phyloP scores from a whole-genome alignment of 2,329 filamentous ascomycete species.

The Xylaria arbuscula region DNA sequence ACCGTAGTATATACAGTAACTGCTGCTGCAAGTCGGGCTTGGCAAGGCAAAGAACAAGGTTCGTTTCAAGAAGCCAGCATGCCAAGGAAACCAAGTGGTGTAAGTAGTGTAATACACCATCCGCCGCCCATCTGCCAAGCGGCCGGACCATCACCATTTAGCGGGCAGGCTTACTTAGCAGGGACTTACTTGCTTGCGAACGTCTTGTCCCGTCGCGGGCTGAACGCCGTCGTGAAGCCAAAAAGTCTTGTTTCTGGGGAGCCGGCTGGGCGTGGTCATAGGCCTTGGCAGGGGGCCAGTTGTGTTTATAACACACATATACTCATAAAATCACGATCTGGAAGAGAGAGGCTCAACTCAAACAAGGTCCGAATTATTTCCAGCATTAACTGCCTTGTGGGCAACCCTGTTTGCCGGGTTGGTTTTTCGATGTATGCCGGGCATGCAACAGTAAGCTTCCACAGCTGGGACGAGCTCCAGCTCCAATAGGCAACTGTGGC shows the following conservation, averaged over 20 bases:
- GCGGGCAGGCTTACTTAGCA: conserved; percentile 30
- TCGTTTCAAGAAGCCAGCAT: conserved; percentile 12
- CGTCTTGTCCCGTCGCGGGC: conserved; percentile 29
- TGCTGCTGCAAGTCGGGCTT: conserved; percentile 19
- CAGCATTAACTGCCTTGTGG: neutral
- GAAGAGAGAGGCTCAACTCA: neutral
- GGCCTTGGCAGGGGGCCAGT: conserved; percentile 18
- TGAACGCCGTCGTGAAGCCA: conserved; percentile 36
- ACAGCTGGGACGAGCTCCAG: conserved; percentile 12
- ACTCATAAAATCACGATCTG: neutral
- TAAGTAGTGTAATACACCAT: conserved; percentile 20
- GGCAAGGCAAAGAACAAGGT: conserved; percentile 28
- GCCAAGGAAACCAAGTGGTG: conserved; percentile 30
- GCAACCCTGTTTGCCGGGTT: neutral
- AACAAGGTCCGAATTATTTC: neutral
- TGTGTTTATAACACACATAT: neutral
- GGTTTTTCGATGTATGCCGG: neutral
- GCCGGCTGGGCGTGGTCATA: conserved; percentile 34
- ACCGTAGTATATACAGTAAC: neutral
- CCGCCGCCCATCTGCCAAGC: conserved; percentile 11
- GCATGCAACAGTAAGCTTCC: conserved; percentile 37
- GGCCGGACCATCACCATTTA: conserved; percentile 10
- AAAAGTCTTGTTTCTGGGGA: conserved; percentile 35
- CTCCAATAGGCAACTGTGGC: conserved; percentile 32
- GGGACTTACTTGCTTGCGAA: conserved; percentile 28